Conservation (phyloP, 805 yeast genomes). For the Teunomyces cretensis region DNA sequence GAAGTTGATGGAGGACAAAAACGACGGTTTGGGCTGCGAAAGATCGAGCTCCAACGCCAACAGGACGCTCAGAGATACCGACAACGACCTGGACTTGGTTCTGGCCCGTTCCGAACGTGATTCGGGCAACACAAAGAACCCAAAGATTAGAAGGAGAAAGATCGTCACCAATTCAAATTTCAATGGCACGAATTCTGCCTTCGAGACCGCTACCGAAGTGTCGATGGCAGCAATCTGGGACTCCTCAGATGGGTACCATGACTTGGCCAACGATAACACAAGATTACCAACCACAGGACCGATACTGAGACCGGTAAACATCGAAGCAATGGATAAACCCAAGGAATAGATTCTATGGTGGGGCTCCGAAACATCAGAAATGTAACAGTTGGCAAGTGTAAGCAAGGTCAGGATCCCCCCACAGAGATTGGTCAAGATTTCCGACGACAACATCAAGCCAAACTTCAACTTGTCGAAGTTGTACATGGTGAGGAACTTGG, state of each 20-base stretch:
- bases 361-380: slow-evolving; percentile 71
- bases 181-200: slow-evolving; percentile 33
- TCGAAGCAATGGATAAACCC: slow-evolving; percentile 58
- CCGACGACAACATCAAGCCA: slow-evolving; percentile 40
- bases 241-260: background rate
- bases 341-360: slow-evolving; percentile 55
- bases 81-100: slow-evolving; percentile 47
- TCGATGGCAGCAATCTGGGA: background rate
- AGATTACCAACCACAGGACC: slow-evolving; percentile 64
- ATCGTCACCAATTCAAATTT: slow-evolving; percentile 33
- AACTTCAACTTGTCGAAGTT: slow-evolving; percentile 30
- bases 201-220: slow-evolving; percentile 11
- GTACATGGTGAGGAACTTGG: slow-evolving; percentile 25
- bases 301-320: slow-evolving; percentile 58
- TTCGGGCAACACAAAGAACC: slow-evolving; percentile 51
- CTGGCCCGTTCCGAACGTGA: slow-evolving; percentile 60
- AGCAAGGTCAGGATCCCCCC: slow-evolving; percentile 63
- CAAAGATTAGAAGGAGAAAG: slow-evolving; percentile 26
- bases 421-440: slow-evolving; percentile 48
- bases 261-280: background rate
- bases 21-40: background rate
- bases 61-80: slow-evolving; percentile 16
- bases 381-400: slow-evolving; percentile 64
- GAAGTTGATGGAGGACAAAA: slow-evolving; percentile 17
- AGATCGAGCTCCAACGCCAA: background rate